Evolutionary conservation across 1,284 basidiomycete genomes (phyloP).

Genomic region (Blastosporella zonata): DNA sequence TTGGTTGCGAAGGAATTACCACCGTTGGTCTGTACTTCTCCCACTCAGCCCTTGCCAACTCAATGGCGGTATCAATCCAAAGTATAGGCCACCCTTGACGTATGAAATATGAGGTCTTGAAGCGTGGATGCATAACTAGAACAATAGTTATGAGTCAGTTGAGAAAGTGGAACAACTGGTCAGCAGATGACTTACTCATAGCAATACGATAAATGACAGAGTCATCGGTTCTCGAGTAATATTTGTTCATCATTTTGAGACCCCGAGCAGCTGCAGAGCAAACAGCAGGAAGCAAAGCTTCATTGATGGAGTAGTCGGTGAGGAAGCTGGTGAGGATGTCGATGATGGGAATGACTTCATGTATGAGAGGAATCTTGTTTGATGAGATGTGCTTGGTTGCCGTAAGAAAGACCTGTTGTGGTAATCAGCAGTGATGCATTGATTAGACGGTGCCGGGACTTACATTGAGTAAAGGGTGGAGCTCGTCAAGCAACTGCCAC

Average conservation of each 20-base stretch:
- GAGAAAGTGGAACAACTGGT: neutral
- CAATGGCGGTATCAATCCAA: no score
- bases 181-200: slow-evolving; percentile 14
- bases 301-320: neutral
- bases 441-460: neutral
- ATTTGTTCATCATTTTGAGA: slow-evolving; percentile 10
- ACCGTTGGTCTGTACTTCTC: no score
- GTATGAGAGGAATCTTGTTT: slow-evolving; percentile 6
- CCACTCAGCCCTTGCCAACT: no score
- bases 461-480: slow-evolving; percentile 10
- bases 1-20: no score
- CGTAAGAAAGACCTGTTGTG: slow-evolving; percentile 4
- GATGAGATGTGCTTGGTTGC: slow-evolving; percentile 6
- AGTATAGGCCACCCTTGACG: no score
- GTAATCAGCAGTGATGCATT: neutral
- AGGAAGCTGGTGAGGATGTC: neutral
- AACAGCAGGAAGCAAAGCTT: neutral
- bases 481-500: slow-evolving; percentile 8
- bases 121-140: no score
- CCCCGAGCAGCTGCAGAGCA: slow-evolving; percentile 5
- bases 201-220: slow-evolving; percentile 15
- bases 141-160: neutral
- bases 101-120: no score
- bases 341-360: slow-evolving; percentile 6
- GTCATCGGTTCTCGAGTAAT: slow-evolving; percentile 15